Percentiles rank a stretch among this genome's conserved stretches.
phyloP scores from a whole-genome alignment of 129 eudicot species.

The Kitagawia praeruptora region DNA sequence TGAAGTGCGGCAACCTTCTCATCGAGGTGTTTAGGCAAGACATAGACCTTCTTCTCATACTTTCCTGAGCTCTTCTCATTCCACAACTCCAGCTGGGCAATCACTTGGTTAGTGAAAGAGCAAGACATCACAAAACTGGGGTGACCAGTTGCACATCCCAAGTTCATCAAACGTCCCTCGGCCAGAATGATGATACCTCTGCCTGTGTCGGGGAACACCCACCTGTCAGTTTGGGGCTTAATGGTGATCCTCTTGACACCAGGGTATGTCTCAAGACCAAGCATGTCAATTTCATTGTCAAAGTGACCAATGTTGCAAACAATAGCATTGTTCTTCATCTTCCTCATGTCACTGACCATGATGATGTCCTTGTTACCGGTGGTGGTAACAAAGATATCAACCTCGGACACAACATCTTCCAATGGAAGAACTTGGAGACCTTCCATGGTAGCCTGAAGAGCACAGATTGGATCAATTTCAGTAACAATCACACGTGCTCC shows the following conservation, averaged over 20 bases:
- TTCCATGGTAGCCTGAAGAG: constrained; percentile 31
- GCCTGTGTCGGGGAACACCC: constrained; percentile 26
- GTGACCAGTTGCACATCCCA: constrained; percentile 28
- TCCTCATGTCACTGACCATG: constrained; percentile 21
- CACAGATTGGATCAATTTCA: constrained; percentile 50
- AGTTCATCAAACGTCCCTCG: constrained; percentile 24
- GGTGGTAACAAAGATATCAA: constrained; percentile 27
- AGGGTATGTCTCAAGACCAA: constrained; percentile 19
- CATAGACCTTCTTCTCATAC: constrained; percentile 25
- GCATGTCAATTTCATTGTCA: constrained; percentile 28
- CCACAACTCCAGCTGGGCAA: constrained; percentile 29
- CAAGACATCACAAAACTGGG: constrained; percentile 27
- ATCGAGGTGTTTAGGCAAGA: constrained; percentile 22
- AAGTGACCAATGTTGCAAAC: constrained; percentile 26
- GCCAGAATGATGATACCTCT: constrained; percentile 24
- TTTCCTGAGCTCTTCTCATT: constrained; percentile 17
- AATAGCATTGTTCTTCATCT: constrained; percentile 30
- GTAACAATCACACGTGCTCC: constrained; percentile 51
- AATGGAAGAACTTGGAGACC: constrained; percentile 21
- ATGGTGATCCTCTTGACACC: constrained; percentile 27
- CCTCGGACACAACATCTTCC: constrained; percentile 21
- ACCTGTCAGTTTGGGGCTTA: constrained; percentile 23
- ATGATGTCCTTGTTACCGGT: constrained; percentile 23
- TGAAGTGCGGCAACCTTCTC: constrained; percentile 27
- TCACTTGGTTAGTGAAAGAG: constrained; percentile 26